phyloP scores from a whole-genome alignment of 345 rosid species.

The Hibiscus trionum region DNA sequence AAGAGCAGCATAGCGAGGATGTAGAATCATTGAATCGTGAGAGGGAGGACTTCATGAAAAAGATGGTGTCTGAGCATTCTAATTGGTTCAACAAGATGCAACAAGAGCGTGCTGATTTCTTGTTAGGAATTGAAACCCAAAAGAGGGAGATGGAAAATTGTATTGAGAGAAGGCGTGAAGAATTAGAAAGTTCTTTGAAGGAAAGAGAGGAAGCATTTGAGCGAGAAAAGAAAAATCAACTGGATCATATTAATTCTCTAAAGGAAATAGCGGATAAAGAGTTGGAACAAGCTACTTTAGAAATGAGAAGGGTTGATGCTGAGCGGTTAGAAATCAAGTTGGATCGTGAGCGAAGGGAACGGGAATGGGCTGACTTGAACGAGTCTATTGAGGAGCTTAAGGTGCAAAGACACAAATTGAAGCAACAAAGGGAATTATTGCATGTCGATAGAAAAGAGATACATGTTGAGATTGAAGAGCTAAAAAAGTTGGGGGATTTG shows the following conservation, averaged over 20 bases:
- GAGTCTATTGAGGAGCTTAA: conserved; percentile 72
- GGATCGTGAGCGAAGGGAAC: conserved; percentile 77
- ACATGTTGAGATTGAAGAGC: conserved; percentile 51
- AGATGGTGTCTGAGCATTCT: conserved; percentile 66
- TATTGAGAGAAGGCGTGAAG: conserved; percentile 69
- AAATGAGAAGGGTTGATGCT: conserved; percentile 68
- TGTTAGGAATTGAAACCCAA: conserved; percentile 75
- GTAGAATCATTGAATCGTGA: conserved; percentile 59
- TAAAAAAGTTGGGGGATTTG: conserved; percentile 71
- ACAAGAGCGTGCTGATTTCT: conserved; percentile 73
- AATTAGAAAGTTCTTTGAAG: conserved; percentile 56
- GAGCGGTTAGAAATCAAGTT: conserved; percentile 68
- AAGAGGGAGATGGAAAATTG: conserved; percentile 74
- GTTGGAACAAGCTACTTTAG: conserved; percentile 55
- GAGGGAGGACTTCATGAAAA: conserved; percentile 76
- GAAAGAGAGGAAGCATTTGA: conserved; percentile 79
- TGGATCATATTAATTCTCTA: conserved; percentile 46
- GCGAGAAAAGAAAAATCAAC: conserved; percentile 63
- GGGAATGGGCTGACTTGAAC: conserved; percentile 71
- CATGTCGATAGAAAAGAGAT: conserved; percentile 71
- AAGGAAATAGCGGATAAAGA: conserved; percentile 66
- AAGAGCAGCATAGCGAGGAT: conserved; percentile 51
- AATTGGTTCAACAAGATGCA: conserved; percentile 85
- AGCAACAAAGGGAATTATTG: conserved; percentile 71
- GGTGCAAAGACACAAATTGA: conserved; percentile 64